A percentile compares a stretch with the other conserved stretches of the same genome.
phyloP scores from a whole-genome alignment of 192 early-diverging fungal genomes.

The Coemansia sp. region DNA sequence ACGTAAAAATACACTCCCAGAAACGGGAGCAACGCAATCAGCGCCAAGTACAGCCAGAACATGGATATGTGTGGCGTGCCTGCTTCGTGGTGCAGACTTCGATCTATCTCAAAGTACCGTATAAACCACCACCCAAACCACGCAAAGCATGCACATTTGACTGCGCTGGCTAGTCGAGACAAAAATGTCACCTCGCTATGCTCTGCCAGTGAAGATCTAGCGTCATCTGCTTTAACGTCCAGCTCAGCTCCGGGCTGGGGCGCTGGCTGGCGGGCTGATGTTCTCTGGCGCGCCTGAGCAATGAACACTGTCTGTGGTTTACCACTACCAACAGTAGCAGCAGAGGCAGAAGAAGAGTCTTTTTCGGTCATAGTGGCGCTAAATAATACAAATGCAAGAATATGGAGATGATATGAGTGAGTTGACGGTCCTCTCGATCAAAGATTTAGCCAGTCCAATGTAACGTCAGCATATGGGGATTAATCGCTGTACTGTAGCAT shows the following conservation, averaged over 20 bases:
- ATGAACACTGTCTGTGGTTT: slow-evolving; percentile 33
- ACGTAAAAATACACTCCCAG: slow-evolving; percentile 45
- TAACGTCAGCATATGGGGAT: slow-evolving; percentile 11
- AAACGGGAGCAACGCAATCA: slow-evolving; percentile 38
- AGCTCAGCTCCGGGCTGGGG: not conserved
- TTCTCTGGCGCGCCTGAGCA: slow-evolving; percentile 27
- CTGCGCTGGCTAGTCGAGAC: slow-evolving; percentile 27
- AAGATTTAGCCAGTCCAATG: not conserved
- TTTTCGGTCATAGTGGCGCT: not conserved
- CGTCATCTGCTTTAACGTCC: not conserved
- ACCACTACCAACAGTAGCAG: not conserved
- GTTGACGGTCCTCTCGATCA: not conserved
- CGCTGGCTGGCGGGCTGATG: not conserved
- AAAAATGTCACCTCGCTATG: not conserved
- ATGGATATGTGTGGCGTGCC: slow-evolving; percentile 42
- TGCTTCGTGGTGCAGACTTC: slow-evolving; percentile 40
- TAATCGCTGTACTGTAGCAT: not conserved
- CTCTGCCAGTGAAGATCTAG: not conserved
- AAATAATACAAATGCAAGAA: not conserved
- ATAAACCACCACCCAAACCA: slow-evolving; percentile 43
- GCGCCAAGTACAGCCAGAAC: slow-evolving; percentile 35
- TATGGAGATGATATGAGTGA: not conserved
- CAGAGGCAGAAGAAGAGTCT: not conserved
- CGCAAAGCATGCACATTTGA: slow-evolving; percentile 26
- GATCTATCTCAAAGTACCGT: slow-evolving; percentile 49